Evolutionary conservation across 2,329 filamentous ascomycete genomes (phyloP).

Genomic region (Aspergillus chevalieri): DNA sequence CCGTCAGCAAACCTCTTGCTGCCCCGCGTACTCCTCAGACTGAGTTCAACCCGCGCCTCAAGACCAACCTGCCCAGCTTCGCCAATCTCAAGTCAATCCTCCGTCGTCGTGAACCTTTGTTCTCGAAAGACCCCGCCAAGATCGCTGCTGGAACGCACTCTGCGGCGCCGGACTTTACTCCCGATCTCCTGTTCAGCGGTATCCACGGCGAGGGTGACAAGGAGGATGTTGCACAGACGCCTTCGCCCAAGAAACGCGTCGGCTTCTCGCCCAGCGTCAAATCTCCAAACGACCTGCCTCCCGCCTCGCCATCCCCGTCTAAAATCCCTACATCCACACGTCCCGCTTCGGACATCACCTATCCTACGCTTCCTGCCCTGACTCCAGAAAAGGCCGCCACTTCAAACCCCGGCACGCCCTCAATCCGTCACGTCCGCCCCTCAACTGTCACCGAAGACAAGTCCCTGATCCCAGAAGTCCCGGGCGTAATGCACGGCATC

Average conservation of each 20-base stretch:
- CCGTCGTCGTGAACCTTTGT: conserved; percentile 54
- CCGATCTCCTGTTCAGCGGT: conserved; percentile 46
- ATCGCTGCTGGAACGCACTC: conserved; percentile 55
- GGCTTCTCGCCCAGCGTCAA: conserved; percentile 71
- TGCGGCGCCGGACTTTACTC: conserved; percentile 33
- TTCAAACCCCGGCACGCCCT: conserved; percentile 11
- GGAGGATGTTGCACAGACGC: conserved; percentile 49
- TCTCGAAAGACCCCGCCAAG: conserved; percentile 54
- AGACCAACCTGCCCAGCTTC: conserved; percentile 45
- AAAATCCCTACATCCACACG: conserved; percentile 27
- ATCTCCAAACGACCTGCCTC: conserved; percentile 29
- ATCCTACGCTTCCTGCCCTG: conserved; percentile 32
- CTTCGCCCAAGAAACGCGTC: conserved; percentile 70
- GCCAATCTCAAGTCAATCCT: conserved; percentile 58
- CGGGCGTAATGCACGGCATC: conserved; percentile 35
- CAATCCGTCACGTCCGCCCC: conserved; percentile 37
- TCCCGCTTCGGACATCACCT: conserved; percentile 25
- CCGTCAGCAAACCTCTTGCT: conserved; percentile 47
- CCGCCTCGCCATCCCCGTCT: conserved; percentile 37
- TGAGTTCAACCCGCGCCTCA: conserved; percentile 43
- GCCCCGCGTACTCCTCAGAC: conserved; percentile 39
- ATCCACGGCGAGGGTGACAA: conserved; percentile 20
- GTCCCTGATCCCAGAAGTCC: conserved; percentile 21
- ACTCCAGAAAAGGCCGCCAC: conserved; percentile 28
- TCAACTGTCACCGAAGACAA: conserved; percentile 19